Evolutionary conservation across 192 early-diverging fungal species (phyloP), one percentile per base, ranked within the genome.

Genomic region (Coemansia sp.): DNA sequence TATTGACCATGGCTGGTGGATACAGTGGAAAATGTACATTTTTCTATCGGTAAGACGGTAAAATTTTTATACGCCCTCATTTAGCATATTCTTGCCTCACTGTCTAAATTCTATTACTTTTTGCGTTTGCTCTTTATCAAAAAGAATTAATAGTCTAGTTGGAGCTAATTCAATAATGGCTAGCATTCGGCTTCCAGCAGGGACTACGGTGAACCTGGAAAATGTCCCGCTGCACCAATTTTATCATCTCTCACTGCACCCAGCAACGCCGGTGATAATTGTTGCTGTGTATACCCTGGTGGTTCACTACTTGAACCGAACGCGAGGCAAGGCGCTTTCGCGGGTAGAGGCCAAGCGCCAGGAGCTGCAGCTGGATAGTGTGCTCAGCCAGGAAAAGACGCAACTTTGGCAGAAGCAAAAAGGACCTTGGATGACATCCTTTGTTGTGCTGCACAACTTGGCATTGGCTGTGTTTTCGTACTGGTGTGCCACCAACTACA

Each of bases 361-460:
- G 49, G 58, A 59, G 13, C 43, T 74, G 52, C 57, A 71, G 32
- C 58, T 62, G 9, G 57, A 59, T 8, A 58, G 54, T 27, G 68
- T 48, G 12, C 47, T 69, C 49, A 47, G 35, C 39, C 22, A 62
- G 3, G 45, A 52, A 24, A 24, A 39, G 11, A 23, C 23, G 24
- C 32, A 16, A 7, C 38, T 10, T 26, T 26, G 29, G 43, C 72
- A 41, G 38, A 74, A 62, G 22, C 61, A 80, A 22, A 80, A 65
- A 50, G 77, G 76, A 11, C 78, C 79, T 24, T 82, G 79, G 69
- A 90, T 94, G 87, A 94, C 88, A 49, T 78, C 83, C 14, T 85
- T 92, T 79, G 88, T 93, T 19, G 86, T 92, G 57, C 64, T 91
- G 1, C 93, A 94, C 75, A 94, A 94, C 66, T 59, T 89, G 66